These are phyloP conservation scores for Aristolochia californica DNA, from an alignment of 164 flowering plant genomes.

Conservation along the genomic window DNA sequence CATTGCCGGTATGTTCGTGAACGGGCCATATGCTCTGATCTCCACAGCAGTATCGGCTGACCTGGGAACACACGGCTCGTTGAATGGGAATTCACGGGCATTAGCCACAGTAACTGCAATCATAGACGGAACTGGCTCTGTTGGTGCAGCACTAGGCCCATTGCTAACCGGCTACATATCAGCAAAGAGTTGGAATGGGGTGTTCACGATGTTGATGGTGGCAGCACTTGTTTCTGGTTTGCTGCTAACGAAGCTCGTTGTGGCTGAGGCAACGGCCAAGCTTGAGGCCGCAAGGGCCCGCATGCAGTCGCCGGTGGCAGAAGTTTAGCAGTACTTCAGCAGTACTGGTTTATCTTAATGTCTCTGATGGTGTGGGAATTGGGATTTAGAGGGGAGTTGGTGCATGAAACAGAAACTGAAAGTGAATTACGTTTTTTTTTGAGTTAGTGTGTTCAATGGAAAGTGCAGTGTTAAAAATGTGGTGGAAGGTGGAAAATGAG, in stretches of 20 bases:
- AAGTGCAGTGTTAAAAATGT: too few relatives aligned
- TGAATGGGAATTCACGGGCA: constrained; percentile 61
- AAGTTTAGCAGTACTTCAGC: neutral
- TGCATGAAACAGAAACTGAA: too few relatives aligned
- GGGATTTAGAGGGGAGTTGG: too few relatives aligned
- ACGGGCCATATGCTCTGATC: constrained; percentile 80
- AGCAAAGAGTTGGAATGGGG: constrained; percentile 50
- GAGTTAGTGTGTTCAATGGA: too few relatives aligned
- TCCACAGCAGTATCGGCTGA: constrained; percentile 87
- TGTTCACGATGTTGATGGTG: constrained; percentile 65
- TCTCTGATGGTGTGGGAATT: too few relatives aligned
- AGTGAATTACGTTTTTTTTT: too few relatives aligned
- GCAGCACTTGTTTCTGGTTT: constrained; percentile 61
- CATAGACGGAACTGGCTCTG: constrained; percentile 82
- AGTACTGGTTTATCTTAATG: too few relatives aligned
- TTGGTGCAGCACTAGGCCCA: constrained; percentile 81
- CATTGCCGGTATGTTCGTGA: constrained; percentile 61
- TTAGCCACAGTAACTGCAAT: constrained; percentile 79
- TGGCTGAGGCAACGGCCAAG: constrained; percentile 54
- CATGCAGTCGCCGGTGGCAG: neutral
- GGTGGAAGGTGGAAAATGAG: too few relatives aligned
- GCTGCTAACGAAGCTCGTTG: constrained; percentile 47
- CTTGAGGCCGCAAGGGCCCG: constrained; percentile 25
- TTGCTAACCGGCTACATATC: constrained; percentile 66
- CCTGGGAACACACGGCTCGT: constrained; percentile 61